These are phyloP conservation scores for Globisporangium nunn DNA, from an alignment of 352 stramenopile genomes.

Conservation along the genomic window DNA sequence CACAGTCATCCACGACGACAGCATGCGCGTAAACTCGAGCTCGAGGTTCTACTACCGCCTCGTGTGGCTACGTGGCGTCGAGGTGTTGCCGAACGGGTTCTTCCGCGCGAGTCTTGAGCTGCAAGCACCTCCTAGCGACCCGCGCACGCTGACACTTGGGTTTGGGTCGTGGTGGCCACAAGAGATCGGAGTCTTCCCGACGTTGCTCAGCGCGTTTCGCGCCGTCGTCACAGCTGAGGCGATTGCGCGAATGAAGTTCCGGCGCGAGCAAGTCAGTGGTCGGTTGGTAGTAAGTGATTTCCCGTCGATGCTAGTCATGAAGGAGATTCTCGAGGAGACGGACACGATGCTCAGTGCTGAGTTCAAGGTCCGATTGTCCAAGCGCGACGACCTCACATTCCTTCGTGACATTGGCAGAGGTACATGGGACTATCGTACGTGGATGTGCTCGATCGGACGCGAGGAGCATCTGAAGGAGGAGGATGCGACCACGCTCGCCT, in stretches of 20 bases:
- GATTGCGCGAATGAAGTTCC: constrained; percentile 42
- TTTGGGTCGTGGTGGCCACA: constrained; percentile 25
- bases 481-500: constrained; percentile 19
- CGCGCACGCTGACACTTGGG: too few relatives aligned
- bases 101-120: constrained; percentile 48
- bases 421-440: constrained; percentile 32
- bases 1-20: constrained; percentile 21
- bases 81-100: constrained; percentile 56
- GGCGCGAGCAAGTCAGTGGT: constrained; percentile 30
- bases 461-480: constrained; percentile 39
- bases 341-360: constrained; percentile 30
- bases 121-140: constrained; percentile 10
- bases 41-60: constrained; percentile 42
- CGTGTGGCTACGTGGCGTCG: constrained; percentile 60
- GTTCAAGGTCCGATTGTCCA: constrained; percentile 32
- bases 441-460: constrained; percentile 38
- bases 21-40: constrained; percentile 11
- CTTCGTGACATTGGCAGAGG: constrained; percentile 24
- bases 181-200: constrained; percentile 46
- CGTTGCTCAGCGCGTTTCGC: constrained; percentile 44
- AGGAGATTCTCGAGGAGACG: constrained; percentile 44
- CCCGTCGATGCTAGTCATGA: constrained; percentile 27
- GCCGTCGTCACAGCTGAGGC: constrained; percentile 49
- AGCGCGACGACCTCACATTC: constrained; percentile 32
- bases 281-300: constrained; percentile 25